phyloP scores from a whole-genome alignment of 495 filamentous ascomycete genomes.

The Aspergillus bertholletiae region DNA sequence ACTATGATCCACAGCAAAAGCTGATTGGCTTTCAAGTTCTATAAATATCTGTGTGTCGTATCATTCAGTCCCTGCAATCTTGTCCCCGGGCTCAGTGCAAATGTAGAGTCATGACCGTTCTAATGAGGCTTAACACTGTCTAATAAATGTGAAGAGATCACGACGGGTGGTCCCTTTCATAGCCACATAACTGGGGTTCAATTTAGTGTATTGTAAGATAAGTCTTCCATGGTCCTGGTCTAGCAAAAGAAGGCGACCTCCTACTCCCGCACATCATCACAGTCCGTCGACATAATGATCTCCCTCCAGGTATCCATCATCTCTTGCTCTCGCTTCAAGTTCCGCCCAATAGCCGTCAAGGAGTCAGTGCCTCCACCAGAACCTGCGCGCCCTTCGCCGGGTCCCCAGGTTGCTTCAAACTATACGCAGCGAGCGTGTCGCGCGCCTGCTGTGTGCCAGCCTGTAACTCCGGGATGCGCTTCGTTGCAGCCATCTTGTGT shows the following conservation, averaged over 20 bases:
- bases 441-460: conserved; percentile 6
- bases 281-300: conserved; percentile 8
- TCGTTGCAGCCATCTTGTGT: conserved; percentile 15
- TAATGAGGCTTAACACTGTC: no score
- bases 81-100: no score
- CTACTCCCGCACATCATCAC: conserved; percentile 7
- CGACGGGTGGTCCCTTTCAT: no score
- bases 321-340: conserved; percentile 26
- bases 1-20: no score
- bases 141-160: no score
- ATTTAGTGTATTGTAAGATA: no score
- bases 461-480: conserved; percentile 24
- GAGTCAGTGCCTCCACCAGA: conserved; percentile 46
- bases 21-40: no score
- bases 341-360: conserved; percentile 27
- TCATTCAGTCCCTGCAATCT: no score
- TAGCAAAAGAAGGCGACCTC: neutral
- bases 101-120: no score
- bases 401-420: conserved; percentile 41
- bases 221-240: neutral
- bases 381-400: conserved; percentile 43
- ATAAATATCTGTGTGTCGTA: no score
- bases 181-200: no score
- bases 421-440: conserved; percentile 14
- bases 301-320: conserved; percentile 38